Percentiles rank a stretch among this genome's conserved stretches.
Conservation (phyloP, 1,284 basidiomycete genomes). For the Phellinidium pouzarii region DNA sequence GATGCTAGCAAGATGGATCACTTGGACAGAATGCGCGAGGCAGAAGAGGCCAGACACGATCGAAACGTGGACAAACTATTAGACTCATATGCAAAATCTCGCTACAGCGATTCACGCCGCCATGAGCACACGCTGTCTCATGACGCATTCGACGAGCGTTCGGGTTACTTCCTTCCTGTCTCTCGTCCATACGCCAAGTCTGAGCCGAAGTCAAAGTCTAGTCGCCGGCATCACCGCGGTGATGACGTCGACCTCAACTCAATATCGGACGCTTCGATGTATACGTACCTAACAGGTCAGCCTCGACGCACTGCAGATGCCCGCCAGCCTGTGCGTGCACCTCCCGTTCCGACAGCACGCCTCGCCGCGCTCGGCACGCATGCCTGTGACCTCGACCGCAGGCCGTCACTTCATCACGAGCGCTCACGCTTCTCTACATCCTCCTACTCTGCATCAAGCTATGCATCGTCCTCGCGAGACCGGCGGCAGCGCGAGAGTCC, state of each 20-base stretch:
- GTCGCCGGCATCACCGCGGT: constrained; percentile 12
- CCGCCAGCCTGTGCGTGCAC: constrained; percentile 54
- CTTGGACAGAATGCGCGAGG: constrained; percentile 36
- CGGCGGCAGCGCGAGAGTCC: constrained; percentile 2
- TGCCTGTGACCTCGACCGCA: constrained; percentile 20
- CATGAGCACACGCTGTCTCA: constrained; percentile 27
- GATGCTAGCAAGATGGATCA: constrained; percentile 20
- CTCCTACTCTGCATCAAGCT: constrained; percentile 22
- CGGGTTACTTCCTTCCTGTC: constrained; percentile 1
- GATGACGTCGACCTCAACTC: constrained; percentile 31
- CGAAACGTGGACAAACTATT: constrained; percentile 45
- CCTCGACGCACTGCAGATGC: constrained; percentile 54
- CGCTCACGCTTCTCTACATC: constrained; percentile 9
- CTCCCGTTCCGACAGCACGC: constrained; percentile 30
- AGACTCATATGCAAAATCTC: constrained; percentile 43
- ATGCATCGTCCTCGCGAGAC: constrained; percentile 25
- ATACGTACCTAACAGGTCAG: constrained; percentile 59
- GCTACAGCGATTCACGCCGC: constrained; percentile 26
- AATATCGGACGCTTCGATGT: constrained; percentile 50
- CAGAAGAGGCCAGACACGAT: constrained; percentile 45
- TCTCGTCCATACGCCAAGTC: constrained; percentile 18
- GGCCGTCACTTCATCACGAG: not conserved
- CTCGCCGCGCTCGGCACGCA: constrained; percentile 42
- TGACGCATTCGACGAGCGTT: constrained; percentile 8
- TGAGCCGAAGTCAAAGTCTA: not conserved